These are phyloP conservation scores for Pythium sp. DNA, from an alignment of 352 stramenopile species.

Conservation along the genomic window DNA sequence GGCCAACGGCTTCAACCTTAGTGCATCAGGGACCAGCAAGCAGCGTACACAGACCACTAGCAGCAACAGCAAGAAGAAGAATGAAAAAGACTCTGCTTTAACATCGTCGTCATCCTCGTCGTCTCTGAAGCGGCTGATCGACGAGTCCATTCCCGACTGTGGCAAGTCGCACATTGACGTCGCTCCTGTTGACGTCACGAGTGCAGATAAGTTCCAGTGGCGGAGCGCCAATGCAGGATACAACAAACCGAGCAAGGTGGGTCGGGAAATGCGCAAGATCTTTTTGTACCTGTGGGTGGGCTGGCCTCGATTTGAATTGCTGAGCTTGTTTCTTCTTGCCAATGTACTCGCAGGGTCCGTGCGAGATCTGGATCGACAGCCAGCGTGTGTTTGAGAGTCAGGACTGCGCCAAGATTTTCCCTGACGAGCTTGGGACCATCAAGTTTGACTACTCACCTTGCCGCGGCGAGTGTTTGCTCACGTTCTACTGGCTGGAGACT, in stretches of 20 bases:
- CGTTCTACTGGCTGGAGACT: constrained; percentile 43
- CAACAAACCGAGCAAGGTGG: constrained; percentile 7
- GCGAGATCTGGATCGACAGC: constrained; percentile 46
- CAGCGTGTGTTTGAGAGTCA: constrained; percentile 25
- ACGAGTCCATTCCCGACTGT: constrained; percentile 18
- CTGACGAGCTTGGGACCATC: constrained; percentile 26
- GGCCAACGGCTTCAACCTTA: too few species aligned
- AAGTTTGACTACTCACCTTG: constrained; percentile 45
- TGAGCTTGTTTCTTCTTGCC: background rate
- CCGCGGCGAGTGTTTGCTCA: constrained; percentile 32
- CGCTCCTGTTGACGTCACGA: constrained; percentile 18
- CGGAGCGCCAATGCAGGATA: constrained; percentile 18
- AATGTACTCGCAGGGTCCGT: constrained; percentile 25
- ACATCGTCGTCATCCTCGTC: background rate
- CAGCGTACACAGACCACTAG: background rate
- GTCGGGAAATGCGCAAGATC: background rate
- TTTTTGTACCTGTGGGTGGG: constrained; percentile 9
- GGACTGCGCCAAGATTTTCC: constrained; percentile 38
- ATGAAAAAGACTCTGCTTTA: background rate
- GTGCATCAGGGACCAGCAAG: too few species aligned
- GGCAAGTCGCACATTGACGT: constrained; percentile 12
- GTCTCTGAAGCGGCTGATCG: constrained; percentile 13
- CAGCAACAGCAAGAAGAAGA: background rate
- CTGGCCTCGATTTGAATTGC: background rate
- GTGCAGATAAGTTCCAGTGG: constrained; percentile 20